Evolutionary conservation across 495 filamentous ascomycete species (phyloP).

Genomic region (Cercophora samala): DNA sequence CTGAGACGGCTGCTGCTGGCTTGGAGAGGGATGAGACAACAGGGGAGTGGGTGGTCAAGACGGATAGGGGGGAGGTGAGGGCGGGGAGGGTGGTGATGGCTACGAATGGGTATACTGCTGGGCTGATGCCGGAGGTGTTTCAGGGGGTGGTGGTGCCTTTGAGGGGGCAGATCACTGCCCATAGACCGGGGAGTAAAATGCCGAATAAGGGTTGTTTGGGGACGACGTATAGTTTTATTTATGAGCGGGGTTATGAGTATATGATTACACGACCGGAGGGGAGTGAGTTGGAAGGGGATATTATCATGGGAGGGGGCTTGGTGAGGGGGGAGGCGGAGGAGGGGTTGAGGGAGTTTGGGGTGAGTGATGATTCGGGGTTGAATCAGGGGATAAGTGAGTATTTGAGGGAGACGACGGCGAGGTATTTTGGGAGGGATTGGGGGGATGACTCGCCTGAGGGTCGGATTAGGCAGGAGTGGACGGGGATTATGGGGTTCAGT

Average conservation of each 20-base stretch:
- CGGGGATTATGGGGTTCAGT: conserved; percentile 59
- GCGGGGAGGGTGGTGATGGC: conserved; percentile 60
- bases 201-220: conserved; percentile 40
- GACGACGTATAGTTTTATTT: conserved; percentile 61
- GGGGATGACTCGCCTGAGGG: conserved; percentile 56
- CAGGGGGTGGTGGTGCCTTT: conserved; percentile 62
- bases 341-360: conserved; percentile 51
- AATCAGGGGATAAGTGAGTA: conserved; percentile 55
- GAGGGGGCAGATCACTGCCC: conserved; percentile 64
- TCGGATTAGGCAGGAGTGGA: conserved; percentile 59
- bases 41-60: conserved; percentile 48
- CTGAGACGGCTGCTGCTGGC: conserved; percentile 49
- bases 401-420: conserved; percentile 42
- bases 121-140: conserved; percentile 50
- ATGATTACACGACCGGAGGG: conserved; percentile 58
- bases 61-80: conserved; percentile 51
- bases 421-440: conserved; percentile 57
- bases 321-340: conserved; percentile 39
- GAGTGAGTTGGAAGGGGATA: conserved; percentile 49
- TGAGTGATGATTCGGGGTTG: conserved; percentile 55
- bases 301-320: conserved; percentile 69
- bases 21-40: not conserved
- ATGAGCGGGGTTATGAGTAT: conserved; percentile 60
- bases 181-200: conserved; percentile 50
- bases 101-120: conserved; percentile 69